Percentiles rank a stretch among this genome's conserved stretches.
These are phyloP conservation scores for Lodderomyces jiufengensis DNA, from an alignment of 1,139 yeast genomes.

Conservation along the genomic window DNA sequence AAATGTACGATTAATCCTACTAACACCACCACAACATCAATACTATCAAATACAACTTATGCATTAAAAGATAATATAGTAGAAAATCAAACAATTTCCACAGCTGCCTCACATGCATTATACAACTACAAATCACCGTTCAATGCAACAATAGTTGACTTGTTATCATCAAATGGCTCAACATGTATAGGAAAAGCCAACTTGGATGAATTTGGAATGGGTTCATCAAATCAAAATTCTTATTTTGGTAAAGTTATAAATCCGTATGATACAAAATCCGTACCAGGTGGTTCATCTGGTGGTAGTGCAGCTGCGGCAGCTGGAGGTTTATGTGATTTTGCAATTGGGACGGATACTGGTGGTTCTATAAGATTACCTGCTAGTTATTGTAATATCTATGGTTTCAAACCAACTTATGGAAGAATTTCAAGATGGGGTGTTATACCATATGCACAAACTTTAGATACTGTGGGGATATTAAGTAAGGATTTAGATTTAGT, in stretches of 20 bases:
- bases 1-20: conserved; percentile 4
- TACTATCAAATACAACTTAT: conserved; percentile 15
- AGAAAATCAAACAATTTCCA: conserved; percentile 60
- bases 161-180: conserved; percentile 52
- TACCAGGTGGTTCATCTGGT: conserved; percentile 93
- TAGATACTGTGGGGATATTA: conserved; percentile 90
- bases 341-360: conserved; percentile 93
- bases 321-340: conserved; percentile 54
- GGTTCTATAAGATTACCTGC: conserved; percentile 94
- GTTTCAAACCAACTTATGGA: conserved; percentile 93
- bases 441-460: conserved; percentile 85
- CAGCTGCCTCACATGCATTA: conserved; percentile 71
- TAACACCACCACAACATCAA: not conserved
- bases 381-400: conserved; percentile 75
- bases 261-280: conserved; percentile 47
- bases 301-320: conserved; percentile 95
- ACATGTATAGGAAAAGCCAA: conserved; percentile 79
- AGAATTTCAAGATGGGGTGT: conserved; percentile 90
- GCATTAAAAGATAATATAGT: conserved; percentile 71
- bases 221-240: conserved; percentile 61
- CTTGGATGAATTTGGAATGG: conserved; percentile 98
- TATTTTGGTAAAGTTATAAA: conserved; percentile 65
- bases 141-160: conserved; percentile 67
- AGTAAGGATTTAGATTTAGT: conserved; percentile 46
- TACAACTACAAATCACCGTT: conserved; percentile 66